A percentile compares a stretch with the other conserved stretches of the same genome.
These are phyloP conservation scores for Diaporthe sp. DNA, from an alignment of 2,329 filamentous ascomycete genomes.

Conservation along the genomic window DNA sequence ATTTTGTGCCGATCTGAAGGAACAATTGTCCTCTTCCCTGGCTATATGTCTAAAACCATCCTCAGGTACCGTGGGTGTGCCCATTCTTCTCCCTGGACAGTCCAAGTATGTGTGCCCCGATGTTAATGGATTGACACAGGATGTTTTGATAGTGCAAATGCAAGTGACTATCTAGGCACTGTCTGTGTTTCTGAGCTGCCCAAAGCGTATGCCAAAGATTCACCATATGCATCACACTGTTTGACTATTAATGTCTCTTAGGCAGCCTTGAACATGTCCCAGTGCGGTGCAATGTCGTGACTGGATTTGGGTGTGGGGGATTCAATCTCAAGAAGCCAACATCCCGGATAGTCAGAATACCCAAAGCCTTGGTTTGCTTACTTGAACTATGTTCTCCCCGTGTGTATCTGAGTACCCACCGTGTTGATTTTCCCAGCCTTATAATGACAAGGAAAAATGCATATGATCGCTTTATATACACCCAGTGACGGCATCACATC, in stretches of 20 bases:
- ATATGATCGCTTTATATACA: conserved; percentile 24
- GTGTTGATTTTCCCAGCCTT: no score
- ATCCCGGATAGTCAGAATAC: not conserved
- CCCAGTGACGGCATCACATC: conserved; percentile 2
- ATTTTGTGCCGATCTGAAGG: not conserved
- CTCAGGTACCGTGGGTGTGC: not conserved
- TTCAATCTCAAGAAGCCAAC: not conserved
- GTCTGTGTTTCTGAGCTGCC: not conserved
- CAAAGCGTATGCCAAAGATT: not conserved
- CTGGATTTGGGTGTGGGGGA: not conserved
- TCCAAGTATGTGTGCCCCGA: not conserved
- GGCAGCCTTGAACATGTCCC: not conserved
- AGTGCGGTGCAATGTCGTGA: not conserved
- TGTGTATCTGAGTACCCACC: not conserved
- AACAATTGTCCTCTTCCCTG: not conserved
- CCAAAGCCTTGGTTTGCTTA: no score
- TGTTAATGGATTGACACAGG: not conserved
- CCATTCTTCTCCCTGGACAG: not conserved
- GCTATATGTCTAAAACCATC: not conserved
- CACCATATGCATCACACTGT: not conserved
- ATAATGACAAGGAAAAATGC: not conserved
- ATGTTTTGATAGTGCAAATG: no score
- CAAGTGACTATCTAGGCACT: no score
- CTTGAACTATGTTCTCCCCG: not conserved
- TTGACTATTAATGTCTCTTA: not conserved